These are phyloP conservation scores for Epicoccum sorghinum DNA, from an alignment of 2,329 filamentous ascomycete genomes.

Conservation along the genomic window DNA sequence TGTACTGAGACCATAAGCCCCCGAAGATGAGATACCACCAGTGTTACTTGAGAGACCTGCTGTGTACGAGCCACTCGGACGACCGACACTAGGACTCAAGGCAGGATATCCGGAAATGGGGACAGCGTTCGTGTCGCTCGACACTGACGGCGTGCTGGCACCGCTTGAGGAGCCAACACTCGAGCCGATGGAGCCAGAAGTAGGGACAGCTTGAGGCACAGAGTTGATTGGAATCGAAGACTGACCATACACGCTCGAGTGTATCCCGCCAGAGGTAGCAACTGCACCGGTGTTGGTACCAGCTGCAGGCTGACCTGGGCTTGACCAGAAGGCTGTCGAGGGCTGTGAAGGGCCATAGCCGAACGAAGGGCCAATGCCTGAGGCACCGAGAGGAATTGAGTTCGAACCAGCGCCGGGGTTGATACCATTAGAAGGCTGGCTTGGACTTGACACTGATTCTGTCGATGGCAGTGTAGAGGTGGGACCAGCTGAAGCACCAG, in stretches of 20 bases:
- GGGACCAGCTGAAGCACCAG: too few relatives aligned
- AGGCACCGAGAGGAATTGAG: too few relatives aligned
- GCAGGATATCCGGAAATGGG: not conserved
- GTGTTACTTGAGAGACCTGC: too few relatives aligned
- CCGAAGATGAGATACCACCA: too few relatives aligned
- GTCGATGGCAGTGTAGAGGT: too few relatives aligned
- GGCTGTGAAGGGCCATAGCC: too few relatives aligned
- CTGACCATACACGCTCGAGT: slow-evolving; percentile 10
- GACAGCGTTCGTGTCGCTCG: slow-evolving; percentile 3
- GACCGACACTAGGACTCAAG: not conserved
- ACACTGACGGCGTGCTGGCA: not conserved
- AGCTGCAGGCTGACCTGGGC: not conserved
- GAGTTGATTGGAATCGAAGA: slow-evolving; percentile 7
- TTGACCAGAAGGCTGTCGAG: slow-evolving; percentile 8
- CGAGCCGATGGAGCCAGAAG: slow-evolving; percentile 1
- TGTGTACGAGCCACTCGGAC: not conserved
- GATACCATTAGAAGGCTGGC: too few relatives aligned
- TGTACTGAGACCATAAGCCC: not conserved
- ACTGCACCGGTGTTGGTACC: slow-evolving; percentile 5
- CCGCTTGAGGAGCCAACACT: not conserved
- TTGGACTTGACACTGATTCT: too few relatives aligned
- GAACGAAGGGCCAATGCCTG: too few relatives aligned
- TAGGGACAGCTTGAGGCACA: slow-evolving; percentile 7
- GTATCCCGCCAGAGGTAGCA: slow-evolving; percentile 2
- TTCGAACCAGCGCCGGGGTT: too few relatives aligned